These are phyloP conservation scores for Septoria linicola DNA, from an alignment of 2,329 filamentous ascomycete genomes.

Conservation along the genomic window DNA sequence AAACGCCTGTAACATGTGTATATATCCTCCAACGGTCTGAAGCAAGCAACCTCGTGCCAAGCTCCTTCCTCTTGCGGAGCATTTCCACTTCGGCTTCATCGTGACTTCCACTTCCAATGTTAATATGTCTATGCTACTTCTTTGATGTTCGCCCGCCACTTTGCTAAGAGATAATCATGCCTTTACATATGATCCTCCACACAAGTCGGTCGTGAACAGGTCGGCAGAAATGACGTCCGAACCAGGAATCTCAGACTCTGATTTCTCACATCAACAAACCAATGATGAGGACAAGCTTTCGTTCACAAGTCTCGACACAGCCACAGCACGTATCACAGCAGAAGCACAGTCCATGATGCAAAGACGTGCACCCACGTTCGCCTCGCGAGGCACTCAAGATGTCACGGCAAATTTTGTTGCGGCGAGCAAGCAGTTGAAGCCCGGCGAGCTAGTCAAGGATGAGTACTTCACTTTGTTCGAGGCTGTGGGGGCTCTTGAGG, in stretches of 20 bases:
- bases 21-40: constrained; percentile 14
- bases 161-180: too few relatives aligned
- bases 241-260: too few relatives aligned
- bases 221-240: too few relatives aligned
- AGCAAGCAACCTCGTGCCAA: too few relatives aligned
- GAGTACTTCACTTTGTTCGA: constrained; percentile 91
- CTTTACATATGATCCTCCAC: too few relatives aligned
- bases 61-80: too few relatives aligned
- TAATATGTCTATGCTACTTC: too few relatives aligned
- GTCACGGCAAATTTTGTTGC: constrained; percentile 39
- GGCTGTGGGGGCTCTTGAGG: constrained; percentile 81
- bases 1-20: constrained; percentile 31
- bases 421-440: constrained; percentile 54
- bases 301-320: background rate
- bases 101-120: background rate
- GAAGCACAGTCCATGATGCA: constrained; percentile 29
- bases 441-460: constrained; percentile 90
- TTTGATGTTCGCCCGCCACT: too few relatives aligned
- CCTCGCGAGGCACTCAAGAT: constrained; percentile 28
- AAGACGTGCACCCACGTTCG: constrained; percentile 4
- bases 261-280: background rate
- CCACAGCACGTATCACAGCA: constrained; percentile 23
- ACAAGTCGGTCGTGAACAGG: too few relatives aligned
- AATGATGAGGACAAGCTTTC: background rate
- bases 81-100: constrained; percentile 1